Evolutionary conservation across 1,284 basidiomycete genomes (phyloP).

Genomic region (Ustilago bromivora): DNA sequence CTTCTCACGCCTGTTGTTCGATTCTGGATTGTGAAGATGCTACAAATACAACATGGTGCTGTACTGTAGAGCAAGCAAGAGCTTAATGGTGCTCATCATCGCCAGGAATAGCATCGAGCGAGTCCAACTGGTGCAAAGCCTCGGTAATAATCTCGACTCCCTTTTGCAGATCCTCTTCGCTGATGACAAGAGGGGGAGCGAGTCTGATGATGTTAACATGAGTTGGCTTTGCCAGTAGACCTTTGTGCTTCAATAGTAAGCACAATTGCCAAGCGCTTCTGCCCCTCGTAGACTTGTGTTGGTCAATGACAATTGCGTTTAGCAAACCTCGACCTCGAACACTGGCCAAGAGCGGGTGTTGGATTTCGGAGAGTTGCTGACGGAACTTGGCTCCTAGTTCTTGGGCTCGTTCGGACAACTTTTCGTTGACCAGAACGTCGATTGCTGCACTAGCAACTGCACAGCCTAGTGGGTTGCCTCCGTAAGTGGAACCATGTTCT

Average conservation of each 20-base stretch:
- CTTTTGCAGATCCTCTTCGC: conserved; percentile 82
- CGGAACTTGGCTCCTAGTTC: conserved; percentile 83
- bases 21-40: neutral
- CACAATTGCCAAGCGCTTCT: conserved; percentile 96
- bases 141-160: conserved; percentile 82
- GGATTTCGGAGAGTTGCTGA: conserved; percentile 44
- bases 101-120: conserved; percentile 62
- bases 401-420: conserved; percentile 82
- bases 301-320: conserved; percentile 94
- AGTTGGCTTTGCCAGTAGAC: conserved; percentile 93
- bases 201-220: conserved; percentile 97
- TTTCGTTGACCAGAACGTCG: conserved; percentile 86
- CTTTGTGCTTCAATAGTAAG: conserved; percentile 87
- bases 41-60: conserved; percentile 12
- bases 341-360: conserved; percentile 76
- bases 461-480: conserved; percentile 91
- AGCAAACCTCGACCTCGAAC: conserved; percentile 89
- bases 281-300: conserved; percentile 79
- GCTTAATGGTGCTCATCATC: conserved; percentile 36
- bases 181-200: conserved; percentile 92
- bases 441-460: conserved; percentile 93
- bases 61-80: neutral
- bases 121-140: conserved; percentile 83
- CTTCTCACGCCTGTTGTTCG: neutral
- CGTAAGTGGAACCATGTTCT: conserved; percentile 89